A percentile compares a stretch with the other conserved stretches of the same genome.
Conservation (phyloP, 352 stramenopile species). For the Pythium periplocum region DNA sequence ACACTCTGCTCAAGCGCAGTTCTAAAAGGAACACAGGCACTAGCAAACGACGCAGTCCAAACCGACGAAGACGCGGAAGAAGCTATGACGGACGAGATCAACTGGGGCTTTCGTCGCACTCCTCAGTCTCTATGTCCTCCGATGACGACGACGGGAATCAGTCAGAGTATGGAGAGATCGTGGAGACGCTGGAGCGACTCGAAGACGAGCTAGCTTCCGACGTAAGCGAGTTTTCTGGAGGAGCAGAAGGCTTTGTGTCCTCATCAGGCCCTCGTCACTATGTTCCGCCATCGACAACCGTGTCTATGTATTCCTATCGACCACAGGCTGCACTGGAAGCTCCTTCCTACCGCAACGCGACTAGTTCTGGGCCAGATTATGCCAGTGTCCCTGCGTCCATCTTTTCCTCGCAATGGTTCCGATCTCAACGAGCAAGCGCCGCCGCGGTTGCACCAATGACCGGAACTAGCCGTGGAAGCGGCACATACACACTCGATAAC, state of each 20-base stretch:
- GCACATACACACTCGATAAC: too few species aligned
- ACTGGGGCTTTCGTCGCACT: too few species aligned
- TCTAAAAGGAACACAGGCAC: constrained; percentile 17
- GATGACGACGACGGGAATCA: background rate
- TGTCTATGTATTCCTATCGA: background rate
- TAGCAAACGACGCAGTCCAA: background rate
- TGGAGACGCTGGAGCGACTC: constrained; percentile 18
- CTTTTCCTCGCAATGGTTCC: too few species aligned
- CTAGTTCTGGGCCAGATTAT: background rate
- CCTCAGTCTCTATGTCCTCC: background rate
- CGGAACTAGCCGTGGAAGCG: too few species aligned
- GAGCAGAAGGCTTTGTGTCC: background rate
- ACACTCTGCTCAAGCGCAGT: constrained; percentile 7
- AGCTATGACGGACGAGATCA: too few species aligned
- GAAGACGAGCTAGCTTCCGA: constrained; percentile 21
- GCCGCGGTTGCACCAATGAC: too few species aligned
- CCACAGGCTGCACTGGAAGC: background rate
- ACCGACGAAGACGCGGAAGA: too few species aligned
- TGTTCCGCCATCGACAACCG: background rate
- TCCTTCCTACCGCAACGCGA: constrained; percentile 2
- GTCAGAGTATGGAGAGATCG: background rate
- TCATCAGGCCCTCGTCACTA: background rate
- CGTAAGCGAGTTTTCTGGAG: constrained; percentile 18
- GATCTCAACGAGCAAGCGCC: too few species aligned
- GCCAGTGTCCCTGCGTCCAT: background rate